Base-by-base conservation (phyloP, 2,329 filamentous ascomycete genomes). In the Capronia coronata region DNA sequence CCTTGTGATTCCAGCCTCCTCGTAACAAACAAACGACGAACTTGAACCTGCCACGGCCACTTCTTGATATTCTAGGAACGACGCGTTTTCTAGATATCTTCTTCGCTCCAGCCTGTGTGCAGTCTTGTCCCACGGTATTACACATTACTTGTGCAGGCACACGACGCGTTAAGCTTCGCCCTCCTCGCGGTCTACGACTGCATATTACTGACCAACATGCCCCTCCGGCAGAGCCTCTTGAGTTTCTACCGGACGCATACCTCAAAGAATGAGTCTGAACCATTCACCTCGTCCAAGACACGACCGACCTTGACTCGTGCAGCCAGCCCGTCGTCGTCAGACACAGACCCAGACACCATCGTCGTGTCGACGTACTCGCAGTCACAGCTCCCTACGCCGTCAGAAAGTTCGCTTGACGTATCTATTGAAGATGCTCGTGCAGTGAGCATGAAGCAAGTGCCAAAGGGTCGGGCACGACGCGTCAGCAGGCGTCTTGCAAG, bases 361-460 rank as follows among this genome's bases (percentile, higher is more conserved):
- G 46, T 51, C 6, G 50, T 60, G 8, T 22, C 27, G 16, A 34
- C 45, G 13, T 44, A 46, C 10, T 45, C 46, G 5, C 35, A 21
- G 3, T 42, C 30, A 21, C 57, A 61, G 49, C 51, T 62, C 9
- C 62, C 63, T 35, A 62, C 61, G 9, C 62, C 63, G 10, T 62
- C 57, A 18, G 60, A 62, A 32, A 61, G 61, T 47, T 55, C 60
- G 27, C 54, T 57, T 35, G 62, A 65, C 50, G 52, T 59, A 39
- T 62, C 62, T 13, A 59, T 59, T 27, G 49, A 58, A 21, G 43
- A 56, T 38, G 52, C 37, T 18, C 50, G 46, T 18, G 43, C 47
- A 5, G 43, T 54, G 3, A 45, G 44, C n/a, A 51, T 59, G 48
- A 57, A 61, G 16, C 35, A 57, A 35, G 46, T 55, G 1, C 47